Conservation (phyloP, 78 protist species). For the Dictyostelium citrinum region DNA sequence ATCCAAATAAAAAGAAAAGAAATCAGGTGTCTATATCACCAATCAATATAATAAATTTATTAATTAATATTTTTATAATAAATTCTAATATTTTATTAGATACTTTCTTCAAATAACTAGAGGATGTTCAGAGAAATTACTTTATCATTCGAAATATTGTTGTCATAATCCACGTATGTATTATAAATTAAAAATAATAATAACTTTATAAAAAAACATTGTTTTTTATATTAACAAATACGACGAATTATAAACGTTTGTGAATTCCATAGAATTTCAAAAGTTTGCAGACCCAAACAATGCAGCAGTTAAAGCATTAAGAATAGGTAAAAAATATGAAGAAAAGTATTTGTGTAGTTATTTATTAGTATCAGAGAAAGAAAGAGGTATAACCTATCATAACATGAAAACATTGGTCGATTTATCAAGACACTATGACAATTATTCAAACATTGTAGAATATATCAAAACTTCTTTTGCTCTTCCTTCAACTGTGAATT, state of each 20-base stretch:
- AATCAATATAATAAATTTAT: no score
- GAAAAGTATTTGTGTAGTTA: slow-evolving; percentile 49
- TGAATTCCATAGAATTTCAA: slow-evolving; percentile 20
- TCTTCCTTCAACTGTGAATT: neutral
- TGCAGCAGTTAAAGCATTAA: slow-evolving; percentile 64
- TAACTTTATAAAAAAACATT: no score
- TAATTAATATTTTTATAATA: no score
- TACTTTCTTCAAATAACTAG: slow-evolving; percentile 56
- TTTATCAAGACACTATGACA: neutral
- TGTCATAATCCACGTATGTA: slow-evolving; percentile 68
- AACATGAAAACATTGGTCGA: slow-evolving; percentile 4
- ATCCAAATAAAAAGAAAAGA: neutral
- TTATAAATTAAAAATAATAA: no score
- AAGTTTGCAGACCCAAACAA: slow-evolving; percentile 35
- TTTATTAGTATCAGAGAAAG: neutral
- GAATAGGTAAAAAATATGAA: slow-evolving; percentile 12
- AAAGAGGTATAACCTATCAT: neutral
- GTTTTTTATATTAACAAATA: no score
- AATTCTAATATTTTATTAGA: neutral
- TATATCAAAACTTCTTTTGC: slow-evolving; percentile 21
- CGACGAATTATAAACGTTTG: no score
- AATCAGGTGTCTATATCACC: neutral
- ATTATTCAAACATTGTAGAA: slow-evolving; percentile 11
- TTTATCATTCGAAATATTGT: slow-evolving; percentile 68
- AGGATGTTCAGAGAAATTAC: slow-evolving; percentile 59